Conservation (phyloP, 2,329 filamentous ascomycete species). For the Epichloe aotearoae region DNA sequence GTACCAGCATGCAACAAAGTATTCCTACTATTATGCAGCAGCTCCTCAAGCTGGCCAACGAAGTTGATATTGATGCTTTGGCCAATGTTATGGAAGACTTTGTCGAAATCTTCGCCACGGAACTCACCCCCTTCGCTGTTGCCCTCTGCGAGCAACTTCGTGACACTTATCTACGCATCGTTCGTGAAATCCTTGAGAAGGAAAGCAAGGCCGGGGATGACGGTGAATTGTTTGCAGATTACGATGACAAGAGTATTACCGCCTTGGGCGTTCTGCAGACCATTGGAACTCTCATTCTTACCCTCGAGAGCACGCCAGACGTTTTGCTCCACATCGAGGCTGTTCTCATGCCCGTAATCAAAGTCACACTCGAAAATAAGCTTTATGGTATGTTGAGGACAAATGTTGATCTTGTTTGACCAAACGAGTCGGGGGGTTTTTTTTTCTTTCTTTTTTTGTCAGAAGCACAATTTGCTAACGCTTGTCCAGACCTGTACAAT, state of each 20-base stretch:
- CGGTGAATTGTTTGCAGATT: conserved; percentile 75
- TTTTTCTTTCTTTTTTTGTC: too few relatives aligned
- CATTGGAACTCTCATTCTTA: conserved; percentile 92
- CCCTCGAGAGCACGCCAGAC: conserved; percentile 91
- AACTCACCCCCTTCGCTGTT: conserved; percentile 92
- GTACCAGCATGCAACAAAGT: conserved; percentile 90
- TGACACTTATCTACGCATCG: conserved; percentile 90
- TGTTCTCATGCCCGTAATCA: conserved; percentile 93
- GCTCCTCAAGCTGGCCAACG: conserved; percentile 88
- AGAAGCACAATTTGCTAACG: background rate
- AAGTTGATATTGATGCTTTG: conserved; percentile 92
- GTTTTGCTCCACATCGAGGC: conserved; percentile 89
- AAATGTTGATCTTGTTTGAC: background rate
- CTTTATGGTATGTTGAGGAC: conserved; percentile 54
- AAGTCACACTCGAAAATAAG: conserved; percentile 93
- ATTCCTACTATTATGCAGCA: conserved; percentile 99
- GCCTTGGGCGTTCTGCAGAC: conserved; percentile 93
- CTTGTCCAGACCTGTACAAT: conserved; percentile 67
- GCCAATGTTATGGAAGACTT: conserved; percentile 99
- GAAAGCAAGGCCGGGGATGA: conserved; percentile 64
- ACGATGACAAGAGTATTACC: conserved; percentile 98
- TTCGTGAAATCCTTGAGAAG: conserved; percentile 81
- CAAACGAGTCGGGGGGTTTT: too few relatives aligned
- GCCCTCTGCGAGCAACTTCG: conserved; percentile 90
- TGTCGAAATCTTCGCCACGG: conserved; percentile 94